These are phyloP conservation scores for Globisporangium spiculum DNA, from an alignment of 352 stramenopile genomes.

Conservation along the genomic window DNA sequence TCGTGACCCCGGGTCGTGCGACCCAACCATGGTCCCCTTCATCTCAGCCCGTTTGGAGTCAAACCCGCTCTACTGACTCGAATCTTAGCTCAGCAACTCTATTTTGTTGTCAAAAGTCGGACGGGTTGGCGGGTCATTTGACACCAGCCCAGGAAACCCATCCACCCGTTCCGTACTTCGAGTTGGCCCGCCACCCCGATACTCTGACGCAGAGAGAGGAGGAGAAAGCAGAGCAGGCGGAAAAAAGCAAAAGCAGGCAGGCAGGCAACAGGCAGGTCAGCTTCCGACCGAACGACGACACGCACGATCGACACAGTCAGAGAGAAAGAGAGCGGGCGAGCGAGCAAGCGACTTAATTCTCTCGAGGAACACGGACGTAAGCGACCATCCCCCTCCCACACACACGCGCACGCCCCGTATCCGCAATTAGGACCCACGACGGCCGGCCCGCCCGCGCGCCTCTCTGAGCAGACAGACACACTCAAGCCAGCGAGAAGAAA, in stretches of 20 bases:
- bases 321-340: conserved; percentile 7
- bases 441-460: not conserved
- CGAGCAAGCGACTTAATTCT: conserved; percentile 11
- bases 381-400: not conserved
- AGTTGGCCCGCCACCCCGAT: conserved; percentile 3
- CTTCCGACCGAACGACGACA: conserved; percentile 13
- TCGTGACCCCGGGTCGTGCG: not conserved
- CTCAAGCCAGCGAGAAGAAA: not conserved
- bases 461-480: conserved; percentile 5
- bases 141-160: not conserved
- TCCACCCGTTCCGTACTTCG: conserved; percentile 5
- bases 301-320: conserved; percentile 8
- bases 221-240: conserved; percentile 2
- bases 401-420: not conserved
- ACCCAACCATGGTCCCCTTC: not conserved
- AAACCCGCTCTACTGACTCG: not conserved
- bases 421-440: conserved; percentile 1
- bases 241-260: conserved; percentile 1
- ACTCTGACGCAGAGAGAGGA: conserved; percentile 14
- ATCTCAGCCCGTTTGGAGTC: not conserved
- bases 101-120: not conserved
- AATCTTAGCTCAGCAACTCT: not conserved
- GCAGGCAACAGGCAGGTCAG: not conserved
- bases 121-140: not conserved
- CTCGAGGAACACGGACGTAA: not conserved